A percentile compares a stretch with the other conserved stretches of the same genome.
Conservation (phyloP, 768 basidiomycete genomes). For the Postia placenta region DNA sequence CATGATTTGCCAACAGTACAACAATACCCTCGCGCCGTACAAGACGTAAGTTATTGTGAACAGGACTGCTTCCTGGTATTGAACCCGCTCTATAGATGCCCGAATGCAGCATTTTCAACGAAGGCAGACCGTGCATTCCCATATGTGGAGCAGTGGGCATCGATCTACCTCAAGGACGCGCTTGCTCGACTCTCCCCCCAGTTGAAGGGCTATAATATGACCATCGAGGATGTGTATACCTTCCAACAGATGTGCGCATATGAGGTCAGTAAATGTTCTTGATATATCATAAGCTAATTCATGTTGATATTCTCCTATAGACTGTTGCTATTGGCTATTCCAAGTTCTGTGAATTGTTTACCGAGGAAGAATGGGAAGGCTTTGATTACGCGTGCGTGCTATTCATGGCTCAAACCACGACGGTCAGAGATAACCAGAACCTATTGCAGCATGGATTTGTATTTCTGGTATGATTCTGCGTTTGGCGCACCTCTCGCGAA, state of each 20-base stretch:
- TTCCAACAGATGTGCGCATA: conserved; percentile 85
- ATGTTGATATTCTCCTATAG: conserved; percentile 27
- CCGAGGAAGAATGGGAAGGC: conserved; percentile 88
- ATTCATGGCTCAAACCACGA: background rate
- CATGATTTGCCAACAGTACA: conserved; percentile 38
- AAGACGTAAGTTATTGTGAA: conserved; percentile 42
- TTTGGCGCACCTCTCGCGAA: conserved; percentile 81
- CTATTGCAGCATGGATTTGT: conserved; percentile 51
- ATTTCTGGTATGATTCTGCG: conserved; percentile 62
- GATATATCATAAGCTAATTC: conserved; percentile 5
- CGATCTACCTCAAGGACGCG: conserved; percentile 66
- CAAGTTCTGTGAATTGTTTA: conserved; percentile 87
- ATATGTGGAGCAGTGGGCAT: conserved; percentile 62
- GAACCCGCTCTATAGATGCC: conserved; percentile 32
- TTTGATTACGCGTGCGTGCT: conserved; percentile 82
- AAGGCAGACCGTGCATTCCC: conserved; percentile 53
- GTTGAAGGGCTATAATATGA: conserved; percentile 56
- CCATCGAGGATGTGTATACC: conserved; percentile 62
- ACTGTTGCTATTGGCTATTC: conserved; percentile 91
- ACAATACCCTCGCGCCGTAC: conserved; percentile 79
- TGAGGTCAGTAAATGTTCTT: conserved; percentile 41
- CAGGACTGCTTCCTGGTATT: background rate
- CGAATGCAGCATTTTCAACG: conserved; percentile 42
- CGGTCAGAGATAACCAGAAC: background rate
- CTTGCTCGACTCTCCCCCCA: conserved; percentile 50